Evolutionary conservation across 2,329 filamentous ascomycete species (phyloP).

Genomic region (Cytospora piceicola): DNA sequence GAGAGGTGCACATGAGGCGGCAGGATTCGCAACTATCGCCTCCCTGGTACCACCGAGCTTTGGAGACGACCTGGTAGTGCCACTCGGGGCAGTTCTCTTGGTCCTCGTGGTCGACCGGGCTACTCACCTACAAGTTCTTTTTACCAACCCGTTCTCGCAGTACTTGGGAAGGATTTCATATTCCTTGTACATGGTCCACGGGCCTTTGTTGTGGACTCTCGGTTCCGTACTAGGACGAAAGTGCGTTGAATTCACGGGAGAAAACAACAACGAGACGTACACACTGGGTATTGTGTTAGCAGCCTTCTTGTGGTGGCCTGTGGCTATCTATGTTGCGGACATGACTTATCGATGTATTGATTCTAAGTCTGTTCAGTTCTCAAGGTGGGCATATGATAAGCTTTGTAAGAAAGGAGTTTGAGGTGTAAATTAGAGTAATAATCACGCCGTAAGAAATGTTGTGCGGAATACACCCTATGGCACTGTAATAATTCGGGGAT

Average conservation of each 20-base stretch:
- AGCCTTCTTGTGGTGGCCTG: constrained; percentile 27
- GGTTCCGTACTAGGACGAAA: constrained; percentile 15
- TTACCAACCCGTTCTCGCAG: constrained; percentile 27
- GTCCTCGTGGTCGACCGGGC: constrained; percentile 18
- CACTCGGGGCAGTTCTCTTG: constrained; percentile 14
- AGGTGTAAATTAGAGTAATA: constrained; percentile 23
- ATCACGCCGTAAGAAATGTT: no score
- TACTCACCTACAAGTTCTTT: constrained; percentile 22
- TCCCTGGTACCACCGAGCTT: constrained; percentile 10
- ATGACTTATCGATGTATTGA: constrained; percentile 22
- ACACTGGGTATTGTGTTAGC: constrained; percentile 23
- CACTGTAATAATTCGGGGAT: no score
- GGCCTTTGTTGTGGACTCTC: constrained; percentile 27
- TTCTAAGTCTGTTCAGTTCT: constrained; percentile 23
- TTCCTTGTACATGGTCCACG: constrained; percentile 26
- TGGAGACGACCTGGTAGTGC: constrained; percentile 13
- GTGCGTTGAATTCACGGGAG: constrained; percentile 17
- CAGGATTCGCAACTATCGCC: constrained; percentile 17
- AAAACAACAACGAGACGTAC: constrained; percentile 8
- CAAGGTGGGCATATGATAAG: constrained; percentile 29
- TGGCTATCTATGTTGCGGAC: constrained; percentile 25
- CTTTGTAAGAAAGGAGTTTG: constrained; percentile 9
- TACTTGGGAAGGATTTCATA: constrained; percentile 30
- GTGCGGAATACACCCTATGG: no score
- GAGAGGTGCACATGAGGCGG: not conserved